Evolutionary conservation across 768 basidiomycete species (phyloP).

Genomic region (Tulasnella sp.): DNA sequence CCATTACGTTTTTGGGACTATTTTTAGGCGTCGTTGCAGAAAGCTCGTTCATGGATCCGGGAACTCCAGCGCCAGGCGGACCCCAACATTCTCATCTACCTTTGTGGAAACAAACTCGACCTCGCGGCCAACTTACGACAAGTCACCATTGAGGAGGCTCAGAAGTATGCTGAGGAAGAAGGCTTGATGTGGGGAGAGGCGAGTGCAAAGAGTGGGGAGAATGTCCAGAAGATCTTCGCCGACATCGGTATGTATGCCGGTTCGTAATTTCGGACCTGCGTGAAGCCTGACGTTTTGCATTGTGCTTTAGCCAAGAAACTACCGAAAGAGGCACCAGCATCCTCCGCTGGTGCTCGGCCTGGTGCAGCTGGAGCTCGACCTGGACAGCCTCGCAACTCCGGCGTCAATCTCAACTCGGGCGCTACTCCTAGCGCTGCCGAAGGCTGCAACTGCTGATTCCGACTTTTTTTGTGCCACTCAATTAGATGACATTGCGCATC

Average conservation of each 20-base stretch:
- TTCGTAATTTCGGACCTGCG: neutral
- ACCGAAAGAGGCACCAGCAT: constrained; percentile 78
- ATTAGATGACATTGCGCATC: neutral
- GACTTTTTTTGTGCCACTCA: neutral
- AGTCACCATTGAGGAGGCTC: constrained; percentile 83
- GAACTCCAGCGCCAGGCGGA: constrained; percentile 98
- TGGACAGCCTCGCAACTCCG: constrained; percentile 52
- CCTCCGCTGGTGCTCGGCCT: constrained; percentile 55
- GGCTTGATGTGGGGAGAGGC: constrained; percentile 93
- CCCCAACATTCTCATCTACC: constrained; percentile 92
- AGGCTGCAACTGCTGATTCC: constrained; percentile 73
- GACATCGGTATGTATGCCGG: constrained; percentile 69
- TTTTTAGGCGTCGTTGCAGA: constrained; percentile 76
- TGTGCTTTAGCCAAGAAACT: constrained; percentile 73
- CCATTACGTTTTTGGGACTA: neutral
- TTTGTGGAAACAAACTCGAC: constrained; percentile 96
- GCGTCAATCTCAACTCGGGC: constrained; percentile 83
- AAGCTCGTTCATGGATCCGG: constrained; percentile 94
- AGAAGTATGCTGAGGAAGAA: constrained; percentile 91
- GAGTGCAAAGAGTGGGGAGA: constrained; percentile 86
- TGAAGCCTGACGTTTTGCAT: neutral
- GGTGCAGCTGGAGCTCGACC: constrained; percentile 56
- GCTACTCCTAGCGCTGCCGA: constrained; percentile 52
- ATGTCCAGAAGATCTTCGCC: constrained; percentile 83
- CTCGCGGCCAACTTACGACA: constrained; percentile 75